phyloP scores from a whole-genome alignment of 257 asterid species.

The Haberlea rhodopensis region DNA sequence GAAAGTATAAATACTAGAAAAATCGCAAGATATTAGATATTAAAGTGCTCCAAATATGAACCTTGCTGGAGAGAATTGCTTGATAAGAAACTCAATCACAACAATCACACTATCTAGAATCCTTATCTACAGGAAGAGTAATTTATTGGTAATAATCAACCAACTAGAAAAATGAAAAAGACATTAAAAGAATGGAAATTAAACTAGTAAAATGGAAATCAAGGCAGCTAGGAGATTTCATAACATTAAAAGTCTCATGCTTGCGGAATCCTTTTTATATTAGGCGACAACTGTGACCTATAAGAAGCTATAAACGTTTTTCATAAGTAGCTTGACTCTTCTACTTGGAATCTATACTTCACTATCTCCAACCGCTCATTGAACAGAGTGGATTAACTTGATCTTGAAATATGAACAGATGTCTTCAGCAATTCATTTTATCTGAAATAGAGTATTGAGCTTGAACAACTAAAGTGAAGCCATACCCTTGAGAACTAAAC shows the following conservation, averaged over 20 bases:
- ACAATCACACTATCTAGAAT: no score
- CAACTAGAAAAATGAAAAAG: not conserved
- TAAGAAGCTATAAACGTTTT: not conserved
- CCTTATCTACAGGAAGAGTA: no score
- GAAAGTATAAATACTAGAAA: slow-evolving; percentile 5
- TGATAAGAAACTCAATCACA: no score
- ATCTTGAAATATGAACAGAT: not conserved
- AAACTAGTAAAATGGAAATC: not conserved
- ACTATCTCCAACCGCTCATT: not conserved
- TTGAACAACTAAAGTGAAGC: no score
- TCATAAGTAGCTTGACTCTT: not conserved
- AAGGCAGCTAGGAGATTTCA: not conserved
- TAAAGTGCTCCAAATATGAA: not conserved
- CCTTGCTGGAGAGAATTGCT: no score
- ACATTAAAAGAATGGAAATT: not conserved
- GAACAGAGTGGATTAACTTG: no score
- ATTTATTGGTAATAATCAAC: not conserved
- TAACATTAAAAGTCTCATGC: not conserved
- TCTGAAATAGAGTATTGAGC: not conserved
- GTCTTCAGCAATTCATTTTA: not conserved
- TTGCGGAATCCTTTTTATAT: not conserved
- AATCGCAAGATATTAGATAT: not conserved
- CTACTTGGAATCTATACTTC: not conserved
- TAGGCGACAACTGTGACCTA: not conserved
- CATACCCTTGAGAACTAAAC: no score